Conservation (phyloP, 768 basidiomycete species). For the Dacryopinax spathularia region DNA sequence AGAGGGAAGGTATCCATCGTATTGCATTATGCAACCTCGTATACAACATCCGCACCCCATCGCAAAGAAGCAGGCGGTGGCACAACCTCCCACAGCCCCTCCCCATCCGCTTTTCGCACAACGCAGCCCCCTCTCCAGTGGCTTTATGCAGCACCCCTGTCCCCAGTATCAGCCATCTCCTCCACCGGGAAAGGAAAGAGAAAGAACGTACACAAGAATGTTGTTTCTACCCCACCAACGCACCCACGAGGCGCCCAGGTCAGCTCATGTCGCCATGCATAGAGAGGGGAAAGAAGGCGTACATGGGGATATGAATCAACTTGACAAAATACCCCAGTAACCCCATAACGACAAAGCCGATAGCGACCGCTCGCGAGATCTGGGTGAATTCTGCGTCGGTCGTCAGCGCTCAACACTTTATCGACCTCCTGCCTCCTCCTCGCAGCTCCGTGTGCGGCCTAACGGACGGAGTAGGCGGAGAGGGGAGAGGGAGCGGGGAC, state of each 20-base stretch:
- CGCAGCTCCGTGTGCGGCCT: not conserved
- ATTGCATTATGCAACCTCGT: not conserved
- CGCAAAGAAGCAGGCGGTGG: no score
- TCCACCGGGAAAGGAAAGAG: not conserved
- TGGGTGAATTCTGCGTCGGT: slow-evolving; percentile 67
- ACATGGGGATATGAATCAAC: slow-evolving; percentile 97
- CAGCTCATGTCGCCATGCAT: slow-evolving; percentile 11
- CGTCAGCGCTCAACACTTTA: slow-evolving; percentile 3
- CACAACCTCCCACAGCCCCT: no score
- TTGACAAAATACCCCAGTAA: slow-evolving; percentile 99
- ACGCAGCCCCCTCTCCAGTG: not conserved
- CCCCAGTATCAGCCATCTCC: not conserved
- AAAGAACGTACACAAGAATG: slow-evolving; percentile 71
- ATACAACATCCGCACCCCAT: not conserved
- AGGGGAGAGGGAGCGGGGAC: slow-evolving; percentile 12
- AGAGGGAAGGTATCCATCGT: not conserved
- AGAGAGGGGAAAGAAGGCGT: slow-evolving; percentile 26
- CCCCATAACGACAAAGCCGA: slow-evolving; percentile 97
- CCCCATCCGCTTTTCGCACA: not conserved
- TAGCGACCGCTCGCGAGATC: slow-evolving; percentile 90
- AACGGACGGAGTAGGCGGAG: not conserved
- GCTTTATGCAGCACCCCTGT: not conserved
- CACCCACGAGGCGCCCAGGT: slow-evolving; percentile 3
- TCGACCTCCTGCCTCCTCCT: no score
- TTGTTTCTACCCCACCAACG: slow-evolving; percentile 54